Base-by-base conservation (phyloP, 2,329 filamentous ascomycete species). In the Calonectria pseudoreteaudii region DNA sequence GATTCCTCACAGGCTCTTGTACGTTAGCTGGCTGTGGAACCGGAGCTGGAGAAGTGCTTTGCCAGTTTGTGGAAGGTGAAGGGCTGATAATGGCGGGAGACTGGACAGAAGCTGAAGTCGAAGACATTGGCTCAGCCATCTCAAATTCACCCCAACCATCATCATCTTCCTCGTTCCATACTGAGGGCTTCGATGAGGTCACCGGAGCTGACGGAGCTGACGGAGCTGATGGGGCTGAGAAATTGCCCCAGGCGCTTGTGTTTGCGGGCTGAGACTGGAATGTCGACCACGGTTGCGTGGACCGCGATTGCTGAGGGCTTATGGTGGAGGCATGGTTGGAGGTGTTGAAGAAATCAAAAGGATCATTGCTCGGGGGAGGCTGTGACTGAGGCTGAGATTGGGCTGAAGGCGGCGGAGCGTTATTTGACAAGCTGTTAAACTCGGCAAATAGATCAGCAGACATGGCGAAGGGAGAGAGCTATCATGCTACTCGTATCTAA, bases 131-230 rank as follows among this genome's bases (percentile, higher is more conserved):
- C 47, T 87, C 84, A 20, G 90, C 91, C 56, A 89, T 87, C 82
- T 93, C 92, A 79, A 94, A 94, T 70, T 93, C 92, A 0, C 92
- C 92, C 89, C 92, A 94, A 34, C 88, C 90, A 79, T 93, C 91
- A 69, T 93, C 91, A 10, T 92, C 89, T 4, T 90, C 90, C 8
- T 86, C 84, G 28, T 74, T 80, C 44, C 80, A 65, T 65, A 75
- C 71, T 64, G 75, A 34, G 71, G 75, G 69, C 69, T 75, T 74
- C 36, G 75, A 49, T 30, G 62, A 30, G 44, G 65, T 66, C 14
- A 64, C 47, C 52, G 69, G 56, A 52, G 66, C 47, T 44, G 53
- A 70, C 52, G 69, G 56, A 52, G 66, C 47, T 44, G 53, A 70
- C 52, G 69, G 56, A 52, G 66, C 47, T 44, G 47, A 72, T 52